Conservation (phyloP, 163 green algal genomes). For the Prototheca stagnorum region DNA sequence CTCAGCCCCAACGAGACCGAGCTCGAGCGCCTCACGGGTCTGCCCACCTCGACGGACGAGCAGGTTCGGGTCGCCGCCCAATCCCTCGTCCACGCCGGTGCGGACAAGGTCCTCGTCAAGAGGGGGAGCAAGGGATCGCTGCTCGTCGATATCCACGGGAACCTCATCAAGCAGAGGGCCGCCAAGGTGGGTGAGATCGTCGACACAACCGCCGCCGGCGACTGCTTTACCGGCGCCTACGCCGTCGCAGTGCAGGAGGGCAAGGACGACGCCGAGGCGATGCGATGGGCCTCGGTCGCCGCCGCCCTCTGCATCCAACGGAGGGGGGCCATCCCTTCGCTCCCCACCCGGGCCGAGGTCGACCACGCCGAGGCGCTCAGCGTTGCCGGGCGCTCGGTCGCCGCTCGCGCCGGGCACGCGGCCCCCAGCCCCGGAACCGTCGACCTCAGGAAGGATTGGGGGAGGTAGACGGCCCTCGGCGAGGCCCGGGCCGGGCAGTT, state of each 20-base stretch:
- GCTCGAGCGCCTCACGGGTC: conserved; percentile 56
- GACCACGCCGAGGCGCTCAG: too few relatives aligned
- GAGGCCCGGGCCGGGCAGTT: too few relatives aligned
- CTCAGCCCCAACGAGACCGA: conserved; percentile 87
- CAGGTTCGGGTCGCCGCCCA: conserved; percentile 36
- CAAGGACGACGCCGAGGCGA: conserved; percentile 17
- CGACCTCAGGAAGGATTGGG: too few relatives aligned
- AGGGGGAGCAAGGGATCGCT: conserved; percentile 59
- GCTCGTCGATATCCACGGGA: conserved; percentile 24
- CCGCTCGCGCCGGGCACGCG: too few relatives aligned
- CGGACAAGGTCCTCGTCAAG: conserved; percentile 68
- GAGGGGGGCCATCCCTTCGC: conserved; percentile 60
- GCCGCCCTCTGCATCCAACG: conserved; percentile 57
- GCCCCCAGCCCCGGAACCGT: too few relatives aligned
- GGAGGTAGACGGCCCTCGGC: too few relatives aligned
- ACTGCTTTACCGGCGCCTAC: conserved; percentile 86
- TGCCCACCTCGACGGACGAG: conserved; percentile 32
- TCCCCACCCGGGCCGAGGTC: conserved; percentile 48
- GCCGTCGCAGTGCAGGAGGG: conserved; percentile 61
- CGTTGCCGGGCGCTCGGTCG: too few relatives aligned
- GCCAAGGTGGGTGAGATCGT: conserved; percentile 33
- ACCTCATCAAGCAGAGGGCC: conserved; percentile 6
- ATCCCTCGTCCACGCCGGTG: conserved; percentile 36
- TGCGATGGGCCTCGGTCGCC: conserved; percentile 60
- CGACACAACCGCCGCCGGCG: conserved; percentile 82